These are phyloP conservation scores for Gaultheria prostrata DNA, from an alignment of 148 eudicot genomes.

Conservation along the genomic window DNA sequence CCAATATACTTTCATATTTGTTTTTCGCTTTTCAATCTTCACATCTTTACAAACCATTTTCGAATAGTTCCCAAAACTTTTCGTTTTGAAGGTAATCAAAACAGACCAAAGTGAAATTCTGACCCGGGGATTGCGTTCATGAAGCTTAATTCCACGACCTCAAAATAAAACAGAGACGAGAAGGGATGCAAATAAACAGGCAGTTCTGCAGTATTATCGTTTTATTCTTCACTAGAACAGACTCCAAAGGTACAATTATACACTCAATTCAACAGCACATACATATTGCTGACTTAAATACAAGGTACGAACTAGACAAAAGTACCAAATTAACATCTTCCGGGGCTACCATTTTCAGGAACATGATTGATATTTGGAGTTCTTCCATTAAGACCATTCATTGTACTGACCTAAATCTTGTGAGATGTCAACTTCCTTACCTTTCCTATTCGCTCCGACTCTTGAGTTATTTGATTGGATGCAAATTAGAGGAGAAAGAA, in stretches of 20 bases:
- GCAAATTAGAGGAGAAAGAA: neutral
- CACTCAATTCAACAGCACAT: neutral
- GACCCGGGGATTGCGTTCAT: neutral
- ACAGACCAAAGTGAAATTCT: neutral
- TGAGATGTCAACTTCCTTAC: neutral
- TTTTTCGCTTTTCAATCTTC: neutral
- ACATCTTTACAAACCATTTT: neutral
- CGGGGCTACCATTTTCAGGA: neutral
- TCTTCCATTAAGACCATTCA: neutral
- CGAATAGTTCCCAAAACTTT: neutral
- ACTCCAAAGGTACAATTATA: neutral
- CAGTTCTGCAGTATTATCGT: neutral
- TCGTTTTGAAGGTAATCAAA: neutral
- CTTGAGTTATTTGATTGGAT: neutral
- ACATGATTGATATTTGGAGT: neutral
- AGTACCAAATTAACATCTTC: neutral
- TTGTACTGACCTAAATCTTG: neutral
- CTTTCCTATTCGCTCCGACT: neutral
- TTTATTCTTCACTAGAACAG: neutral
- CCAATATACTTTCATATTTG: neutral
- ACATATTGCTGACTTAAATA: neutral
- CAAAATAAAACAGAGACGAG: neutral
- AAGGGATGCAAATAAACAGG: neutral
- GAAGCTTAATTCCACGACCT: neutral
- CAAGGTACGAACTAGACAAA: neutral